Evolutionary conservation across 2,329 filamentous ascomycete species (phyloP), one percentile per base, ranked within the genome.

Genomic region (Orbilia blumenaviensis): DNA sequence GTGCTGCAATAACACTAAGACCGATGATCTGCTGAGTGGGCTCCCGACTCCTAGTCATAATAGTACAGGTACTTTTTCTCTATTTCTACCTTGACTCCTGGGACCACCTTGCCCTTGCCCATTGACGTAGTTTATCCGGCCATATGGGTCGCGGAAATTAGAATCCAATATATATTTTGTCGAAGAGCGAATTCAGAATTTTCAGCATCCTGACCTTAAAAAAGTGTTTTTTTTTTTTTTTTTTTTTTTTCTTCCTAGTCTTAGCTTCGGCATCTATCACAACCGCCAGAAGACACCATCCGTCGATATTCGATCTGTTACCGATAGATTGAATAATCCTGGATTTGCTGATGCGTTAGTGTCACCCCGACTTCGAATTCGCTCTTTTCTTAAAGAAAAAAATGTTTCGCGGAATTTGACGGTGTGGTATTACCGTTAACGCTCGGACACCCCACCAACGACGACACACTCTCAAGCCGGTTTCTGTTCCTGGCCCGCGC

Each of bases 81-180:
- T n/a, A 18, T 9, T 44, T 41, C 23, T 23, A 52, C 46, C 46
- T 52, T 36, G 56, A 18, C 56, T 32, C 23, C 36, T 44, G 32
- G 29, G 32, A 41, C 27, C 29, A 3, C 18, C 27, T 32, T 42
- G 56, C 66, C 56, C 66, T 52, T 62, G 66, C 56, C n/a, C 36
- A 46, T 63, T 71, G 66, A 71, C 66, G 66, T 71, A 41, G 66
- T 71, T 71, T 71, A 71, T 71, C 66, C 66, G 66, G 66, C 21
- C 32, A 44, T 44, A 54, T 69, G 66, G 66, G 32, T 69, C 66
- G 36, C 66, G 66, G 66, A 71, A 71, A 71, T 71, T 71, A 41
- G 18, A 52, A 16, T 71, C 36, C 46, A 63, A 69, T 56, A 62
- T 62, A 36, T 46, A 61, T 34, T 25, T 42, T 12, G 18, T 41